Evolutionary conservation across 2,329 filamentous ascomycete genomes (phyloP).

Genomic region (Diaporthe sp.): DNA sequence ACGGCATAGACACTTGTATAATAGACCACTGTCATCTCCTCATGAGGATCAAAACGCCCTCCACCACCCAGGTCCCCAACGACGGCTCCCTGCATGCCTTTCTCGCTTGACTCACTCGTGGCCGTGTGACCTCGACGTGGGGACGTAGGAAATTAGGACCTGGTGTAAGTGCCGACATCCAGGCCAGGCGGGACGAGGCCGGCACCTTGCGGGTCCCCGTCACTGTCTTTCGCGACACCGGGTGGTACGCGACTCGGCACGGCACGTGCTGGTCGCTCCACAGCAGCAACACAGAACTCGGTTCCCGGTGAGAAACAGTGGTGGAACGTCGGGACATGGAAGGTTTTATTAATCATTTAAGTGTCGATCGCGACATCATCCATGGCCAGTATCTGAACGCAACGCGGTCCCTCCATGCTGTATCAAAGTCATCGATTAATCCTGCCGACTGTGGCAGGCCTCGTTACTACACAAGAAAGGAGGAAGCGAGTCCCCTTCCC

Average conservation of each 20-base stretch:
- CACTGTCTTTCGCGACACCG: not conserved
- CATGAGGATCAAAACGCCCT: not conserved
- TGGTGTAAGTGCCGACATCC: not conserved
- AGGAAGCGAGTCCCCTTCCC: not conserved
- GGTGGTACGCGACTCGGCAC: constrained; percentile 4
- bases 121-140: not conserved
- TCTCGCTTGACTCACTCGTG: not conserved
- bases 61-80: not conserved
- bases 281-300: not conserved
- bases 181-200: no score
- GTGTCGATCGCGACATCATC: not conserved
- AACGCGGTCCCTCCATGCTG: not conserved
- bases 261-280: not conserved
- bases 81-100: not conserved
- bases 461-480: not conserved
- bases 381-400: not conserved
- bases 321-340: not conserved
- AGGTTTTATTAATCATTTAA: no score
- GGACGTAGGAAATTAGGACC: not conserved
- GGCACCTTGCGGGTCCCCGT: not conserved
- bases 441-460: no score
- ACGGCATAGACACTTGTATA: not conserved
- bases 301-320: not conserved
- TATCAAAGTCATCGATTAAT: not conserved
- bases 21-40: not conserved